Evolutionary conservation across 2,329 filamentous ascomycete genomes (phyloP).

Genomic region (Sporothrix curviconia): DNA sequence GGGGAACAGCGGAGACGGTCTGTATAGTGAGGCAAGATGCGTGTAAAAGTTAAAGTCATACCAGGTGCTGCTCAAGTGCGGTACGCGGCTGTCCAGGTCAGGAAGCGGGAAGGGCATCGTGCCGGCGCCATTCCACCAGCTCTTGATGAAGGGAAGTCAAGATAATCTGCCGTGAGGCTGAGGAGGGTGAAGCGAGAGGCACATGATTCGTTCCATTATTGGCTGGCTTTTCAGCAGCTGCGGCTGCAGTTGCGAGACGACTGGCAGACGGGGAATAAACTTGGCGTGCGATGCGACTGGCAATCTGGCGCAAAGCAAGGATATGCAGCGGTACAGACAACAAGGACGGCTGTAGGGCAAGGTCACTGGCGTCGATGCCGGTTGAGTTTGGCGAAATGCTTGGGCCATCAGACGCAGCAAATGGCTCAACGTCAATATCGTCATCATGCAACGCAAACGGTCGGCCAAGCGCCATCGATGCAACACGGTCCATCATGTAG

Average conservation of each 20-base stretch:
- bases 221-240: neutral
- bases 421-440: slow-evolving; percentile 38
- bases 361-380: slow-evolving; percentile 19
- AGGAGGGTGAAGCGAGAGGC: too few species aligned
- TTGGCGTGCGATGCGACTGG: slow-evolving; percentile 33
- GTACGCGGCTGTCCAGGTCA: slow-evolving; percentile 32
- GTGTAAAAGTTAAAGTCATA: slow-evolving; percentile 44
- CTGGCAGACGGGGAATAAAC: slow-evolving; percentile 28
- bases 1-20: slow-evolving; percentile 37
- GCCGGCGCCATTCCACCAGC: slow-evolving; percentile 38
- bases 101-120: slow-evolving; percentile 39
- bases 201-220: neutral
- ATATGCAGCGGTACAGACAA: slow-evolving; percentile 38
- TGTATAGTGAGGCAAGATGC: slow-evolving; percentile 38
- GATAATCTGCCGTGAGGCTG: slow-evolving; percentile 25
- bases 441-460: slow-evolving; percentile 41
- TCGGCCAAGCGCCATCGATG: slow-evolving; percentile 37
- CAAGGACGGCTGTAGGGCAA: slow-evolving; percentile 27
- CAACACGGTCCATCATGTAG: slow-evolving; percentile 44
- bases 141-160: slow-evolving; percentile 31
- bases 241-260: neutral
- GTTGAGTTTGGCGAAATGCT: slow-evolving; percentile 22
- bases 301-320: slow-evolving; percentile 33
- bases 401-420: slow-evolving; percentile 32
- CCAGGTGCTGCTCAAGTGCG: slow-evolving; percentile 38